Evolutionary conservation across 257 asterid genomes (phyloP), one percentile per base, ranked within the genome.

Genomic region (Rauvolfia tetraphylla): DNA sequence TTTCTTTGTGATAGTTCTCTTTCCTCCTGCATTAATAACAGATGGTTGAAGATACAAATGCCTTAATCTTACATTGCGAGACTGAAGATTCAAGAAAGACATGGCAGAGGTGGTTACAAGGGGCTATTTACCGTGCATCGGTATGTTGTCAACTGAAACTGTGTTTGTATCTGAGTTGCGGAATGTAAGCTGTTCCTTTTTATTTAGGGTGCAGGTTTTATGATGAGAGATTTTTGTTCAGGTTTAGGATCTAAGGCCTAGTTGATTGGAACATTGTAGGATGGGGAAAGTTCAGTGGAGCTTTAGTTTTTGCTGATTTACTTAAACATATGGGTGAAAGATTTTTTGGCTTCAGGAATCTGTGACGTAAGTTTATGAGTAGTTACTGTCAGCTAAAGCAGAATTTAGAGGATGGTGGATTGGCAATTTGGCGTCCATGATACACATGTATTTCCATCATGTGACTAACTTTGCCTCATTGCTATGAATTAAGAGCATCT

Each of bases 111-210:
- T 83, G 85, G 84, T 88, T 95, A 78, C 98, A 89, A 83, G 95
- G 92, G 76, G 96, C 96, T 75, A 91, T 95, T 76, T 95, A 95
- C 84, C 90, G 93, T 77, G 94, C 97, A 76, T 92, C 98, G 90
- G 99, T 95, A 89, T 46, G 80, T 75, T 61, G 31, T 27, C 69
- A 41, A 39, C 71, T 41, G 29, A 70, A 58, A 57, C 42, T n/a
- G 34, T 49, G 53, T 56, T 74, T 69, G 75, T 68, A 67, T 22
- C 48, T 34, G 34, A 63, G 34, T 72, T 23, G 41, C 17, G 68
- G 33, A 31, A 63, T 20, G 39, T 34, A 18, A 31, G 39, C 38
- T 25, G 11, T 5, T 71, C 18, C 8, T 6, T 17, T 72, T n/a
- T 54, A 53, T 54, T 62, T 9, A 8, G 3, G 39, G 46, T 25